Evolutionary conservation across 345 rosid genomes (phyloP).

Genomic region (Firmiana major): DNA sequence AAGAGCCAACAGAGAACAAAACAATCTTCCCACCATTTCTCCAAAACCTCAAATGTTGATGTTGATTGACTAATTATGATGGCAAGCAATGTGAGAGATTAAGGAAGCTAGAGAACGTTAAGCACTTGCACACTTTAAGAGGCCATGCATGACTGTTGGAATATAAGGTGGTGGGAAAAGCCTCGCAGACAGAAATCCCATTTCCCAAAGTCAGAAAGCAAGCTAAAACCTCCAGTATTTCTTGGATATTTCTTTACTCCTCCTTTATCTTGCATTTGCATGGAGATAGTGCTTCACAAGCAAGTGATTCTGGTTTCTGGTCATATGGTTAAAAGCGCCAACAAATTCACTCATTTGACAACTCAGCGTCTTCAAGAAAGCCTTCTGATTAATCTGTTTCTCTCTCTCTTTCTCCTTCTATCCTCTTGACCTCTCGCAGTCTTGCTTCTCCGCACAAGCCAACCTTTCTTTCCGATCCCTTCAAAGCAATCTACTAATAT

Average conservation of each 20-base stretch:
- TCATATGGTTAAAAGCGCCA: constrained; percentile 9
- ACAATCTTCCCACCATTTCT: constrained; percentile 34
- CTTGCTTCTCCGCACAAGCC: constrained; percentile 25
- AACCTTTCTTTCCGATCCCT: not conserved
- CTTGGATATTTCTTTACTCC: constrained; percentile 23
- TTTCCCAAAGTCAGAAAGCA: constrained; percentile 25
- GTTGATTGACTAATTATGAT: constrained; percentile 13
- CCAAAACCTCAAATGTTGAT: constrained; percentile 28
- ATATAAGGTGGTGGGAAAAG: constrained; percentile 11
- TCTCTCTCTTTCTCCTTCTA: not conserved
- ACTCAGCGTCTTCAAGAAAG: constrained; percentile 14
- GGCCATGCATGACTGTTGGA: constrained; percentile 18
- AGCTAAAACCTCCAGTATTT: constrained; percentile 16
- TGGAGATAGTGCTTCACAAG: constrained; percentile 29
- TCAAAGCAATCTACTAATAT: constrained; percentile 13
- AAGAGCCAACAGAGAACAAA: constrained; percentile 34
- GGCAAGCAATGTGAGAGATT: constrained; percentile 13
- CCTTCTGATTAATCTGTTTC: constrained; percentile 8
- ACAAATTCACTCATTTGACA: constrained; percentile 26
- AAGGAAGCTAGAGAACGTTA: not conserved
- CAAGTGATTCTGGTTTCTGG: constrained; percentile 30
- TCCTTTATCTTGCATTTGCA: constrained; percentile 10
- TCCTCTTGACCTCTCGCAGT: not conserved
- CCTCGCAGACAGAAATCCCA: constrained; percentile 16
- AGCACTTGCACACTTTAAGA: constrained; percentile 11